Evolutionary conservation across 1,284 basidiomycete species (phyloP).

Genomic region (Amylostereum chailletii): DNA sequence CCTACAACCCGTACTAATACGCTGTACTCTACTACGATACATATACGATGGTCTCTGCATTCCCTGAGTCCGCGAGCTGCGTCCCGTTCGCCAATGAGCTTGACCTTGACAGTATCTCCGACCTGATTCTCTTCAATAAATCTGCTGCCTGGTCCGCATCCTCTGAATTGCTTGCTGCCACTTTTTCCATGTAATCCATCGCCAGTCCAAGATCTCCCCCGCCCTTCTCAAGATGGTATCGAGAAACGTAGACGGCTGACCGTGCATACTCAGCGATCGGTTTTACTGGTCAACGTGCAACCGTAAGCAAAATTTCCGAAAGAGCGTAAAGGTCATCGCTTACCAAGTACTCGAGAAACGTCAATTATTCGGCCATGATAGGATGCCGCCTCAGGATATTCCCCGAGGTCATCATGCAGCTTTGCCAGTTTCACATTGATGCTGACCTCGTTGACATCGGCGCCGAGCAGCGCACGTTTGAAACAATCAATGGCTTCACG

Average conservation of each 20-base stretch:
- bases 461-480: slow-evolving; percentile 80
- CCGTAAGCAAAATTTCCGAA: slow-evolving; percentile 3
- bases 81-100: no score
- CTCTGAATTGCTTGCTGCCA: slow-evolving; percentile 70
- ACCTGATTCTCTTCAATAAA: slow-evolving; percentile 47
- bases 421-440: slow-evolving; percentile 74
- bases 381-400: slow-evolving; percentile 55
- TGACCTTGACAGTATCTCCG: slow-evolving; percentile 3
- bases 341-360: slow-evolving; percentile 54
- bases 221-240: slow-evolving; percentile 57
- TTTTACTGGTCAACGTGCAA: slow-evolving; percentile 34
- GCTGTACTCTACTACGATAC: no score
- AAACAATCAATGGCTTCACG: slow-evolving; percentile 85
- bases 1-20: no score
- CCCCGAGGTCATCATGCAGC: slow-evolving; percentile 62
- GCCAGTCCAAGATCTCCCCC: slow-evolving; percentile 56
- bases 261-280: slow-evolving; percentile 68
- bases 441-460: slow-evolving; percentile 71
- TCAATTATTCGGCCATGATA: slow-evolving; percentile 73
- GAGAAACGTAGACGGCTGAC: slow-evolving; percentile 76
- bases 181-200: slow-evolving; percentile 58
- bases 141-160: slow-evolving; percentile 61
- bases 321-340: neutral
- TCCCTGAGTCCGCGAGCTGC: no score
- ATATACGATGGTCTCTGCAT: no score